phyloP scores from a whole-genome alignment of 108 stramenopile species.

The Nitzschia sp. region DNA sequence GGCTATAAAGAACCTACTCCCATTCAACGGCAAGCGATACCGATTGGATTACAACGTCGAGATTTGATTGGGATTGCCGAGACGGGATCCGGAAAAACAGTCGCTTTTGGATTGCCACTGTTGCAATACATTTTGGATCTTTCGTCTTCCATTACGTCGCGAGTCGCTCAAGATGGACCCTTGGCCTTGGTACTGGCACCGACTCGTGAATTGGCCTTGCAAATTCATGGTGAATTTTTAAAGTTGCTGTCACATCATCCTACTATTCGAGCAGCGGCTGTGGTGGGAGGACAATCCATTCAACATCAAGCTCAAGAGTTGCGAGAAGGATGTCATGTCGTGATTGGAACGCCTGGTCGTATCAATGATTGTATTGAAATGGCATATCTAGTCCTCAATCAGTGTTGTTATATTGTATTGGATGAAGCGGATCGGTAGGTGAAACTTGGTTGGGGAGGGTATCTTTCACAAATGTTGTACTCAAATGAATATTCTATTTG shows the following conservation, averaged over 20 bases:
- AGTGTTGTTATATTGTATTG: constrained; percentile 93
- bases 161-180: constrained; percentile 90
- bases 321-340: constrained; percentile 91
- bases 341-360: constrained; percentile 98
- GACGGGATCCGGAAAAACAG: constrained; percentile 82
- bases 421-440: constrained; percentile 93
- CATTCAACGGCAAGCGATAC: constrained; percentile 95
- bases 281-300: constrained; percentile 93
- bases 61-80: constrained; percentile 99
- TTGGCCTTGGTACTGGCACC: constrained; percentile 95
- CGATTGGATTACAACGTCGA: constrained; percentile 91
- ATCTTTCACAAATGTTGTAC: too few species aligned
- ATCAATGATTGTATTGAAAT: constrained; percentile 95
- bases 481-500: too few species aligned
- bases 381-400: constrained; percentile 94
- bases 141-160: constrained; percentile 19
- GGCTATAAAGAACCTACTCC: constrained; percentile 90
- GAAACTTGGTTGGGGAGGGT: too few species aligned
- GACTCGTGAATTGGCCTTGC: constrained; percentile 94
- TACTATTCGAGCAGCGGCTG: constrained; percentile 43
- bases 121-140: constrained; percentile 79
- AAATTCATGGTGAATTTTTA: constrained; percentile 90
- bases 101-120: constrained; percentile 92
- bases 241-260: constrained; percentile 62
- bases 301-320: constrained; percentile 88